Conservation (phyloP, 441 rosid species). For the Metrosideros polymorpha region DNA sequence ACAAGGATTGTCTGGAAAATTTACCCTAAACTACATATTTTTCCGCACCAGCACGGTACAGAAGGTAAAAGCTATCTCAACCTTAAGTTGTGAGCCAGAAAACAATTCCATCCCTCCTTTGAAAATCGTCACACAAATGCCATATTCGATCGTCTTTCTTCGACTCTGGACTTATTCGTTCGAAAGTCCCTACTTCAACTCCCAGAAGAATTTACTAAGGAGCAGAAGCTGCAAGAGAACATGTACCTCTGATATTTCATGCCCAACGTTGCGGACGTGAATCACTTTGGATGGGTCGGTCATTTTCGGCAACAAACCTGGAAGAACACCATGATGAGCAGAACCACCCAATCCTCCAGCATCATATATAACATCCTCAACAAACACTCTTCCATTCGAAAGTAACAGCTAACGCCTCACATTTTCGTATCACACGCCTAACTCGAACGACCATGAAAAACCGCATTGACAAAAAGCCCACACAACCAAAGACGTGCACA, state of each 20-base stretch:
- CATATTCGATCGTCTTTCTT: background rate
- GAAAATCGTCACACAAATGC: background rate
- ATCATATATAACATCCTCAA: background rate
- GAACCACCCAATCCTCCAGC: background rate
- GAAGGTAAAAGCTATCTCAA: background rate
- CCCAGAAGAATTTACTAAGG: background rate
- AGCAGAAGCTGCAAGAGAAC: background rate
- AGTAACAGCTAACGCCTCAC: background rate
- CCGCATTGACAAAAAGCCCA: background rate
- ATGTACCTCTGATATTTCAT: slow-evolving; percentile 90
- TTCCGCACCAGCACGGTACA: background rate
- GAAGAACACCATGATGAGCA: background rate
- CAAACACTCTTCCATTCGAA: background rate
- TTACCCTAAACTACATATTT: background rate
- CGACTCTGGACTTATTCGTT: background rate
- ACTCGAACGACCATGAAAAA: background rate
- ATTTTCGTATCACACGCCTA: background rate
- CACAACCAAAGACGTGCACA: background rate
- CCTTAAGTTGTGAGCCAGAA: background rate
- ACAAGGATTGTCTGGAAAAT: background rate
- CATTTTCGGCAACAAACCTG: slow-evolving; percentile 27
- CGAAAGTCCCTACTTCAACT: background rate
- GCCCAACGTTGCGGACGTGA: slow-evolving; percentile 97
- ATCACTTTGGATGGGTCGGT: slow-evolving; percentile 94
- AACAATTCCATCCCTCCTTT: background rate